Evolutionary conservation across 106 monocot genomes (phyloP).

Genomic region (Acorus calamus): DNA sequence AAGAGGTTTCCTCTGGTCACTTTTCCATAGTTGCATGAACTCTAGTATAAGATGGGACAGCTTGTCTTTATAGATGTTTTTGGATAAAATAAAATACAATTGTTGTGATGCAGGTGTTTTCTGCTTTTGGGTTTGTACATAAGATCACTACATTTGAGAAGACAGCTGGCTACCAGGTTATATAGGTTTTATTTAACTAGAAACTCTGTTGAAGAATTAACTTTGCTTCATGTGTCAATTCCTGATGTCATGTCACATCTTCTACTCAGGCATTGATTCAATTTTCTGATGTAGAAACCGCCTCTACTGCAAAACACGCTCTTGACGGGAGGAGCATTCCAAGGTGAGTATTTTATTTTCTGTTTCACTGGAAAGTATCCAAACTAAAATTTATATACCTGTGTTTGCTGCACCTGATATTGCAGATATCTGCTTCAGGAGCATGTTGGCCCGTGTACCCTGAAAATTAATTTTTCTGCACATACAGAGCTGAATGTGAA

Average conservation of each 20-base stretch:
- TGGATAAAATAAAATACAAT: constrained; percentile 1
- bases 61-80: not conserved
- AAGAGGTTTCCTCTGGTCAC: too few relatives aligned
- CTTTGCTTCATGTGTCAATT: not conserved
- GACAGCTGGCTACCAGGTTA: constrained; percentile 57
- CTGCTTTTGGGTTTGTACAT: constrained; percentile 64
- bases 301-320: constrained; percentile 39
- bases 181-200: not conserved
- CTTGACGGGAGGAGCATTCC: constrained; percentile 64
- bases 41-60: not conserved
- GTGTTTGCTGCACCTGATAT: not conserved
- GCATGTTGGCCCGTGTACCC: constrained; percentile 29
- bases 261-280: constrained; percentile 42
- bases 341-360: constrained; percentile 6
- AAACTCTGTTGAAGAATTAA: not conserved
- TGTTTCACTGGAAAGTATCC: not conserved
- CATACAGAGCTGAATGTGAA: constrained; percentile 52
- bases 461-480: constrained; percentile 37
- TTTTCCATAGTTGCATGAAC: not conserved
- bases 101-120: constrained; percentile 38
- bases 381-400: not conserved
- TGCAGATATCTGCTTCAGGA: constrained; percentile 52
- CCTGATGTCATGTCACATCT: not conserved
- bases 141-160: constrained; percentile 72
- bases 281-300: constrained; percentile 43